These are phyloP conservation scores for Mycena maculata DNA, from an alignment of 768 basidiomycete species.

Conservation along the genomic window DNA sequence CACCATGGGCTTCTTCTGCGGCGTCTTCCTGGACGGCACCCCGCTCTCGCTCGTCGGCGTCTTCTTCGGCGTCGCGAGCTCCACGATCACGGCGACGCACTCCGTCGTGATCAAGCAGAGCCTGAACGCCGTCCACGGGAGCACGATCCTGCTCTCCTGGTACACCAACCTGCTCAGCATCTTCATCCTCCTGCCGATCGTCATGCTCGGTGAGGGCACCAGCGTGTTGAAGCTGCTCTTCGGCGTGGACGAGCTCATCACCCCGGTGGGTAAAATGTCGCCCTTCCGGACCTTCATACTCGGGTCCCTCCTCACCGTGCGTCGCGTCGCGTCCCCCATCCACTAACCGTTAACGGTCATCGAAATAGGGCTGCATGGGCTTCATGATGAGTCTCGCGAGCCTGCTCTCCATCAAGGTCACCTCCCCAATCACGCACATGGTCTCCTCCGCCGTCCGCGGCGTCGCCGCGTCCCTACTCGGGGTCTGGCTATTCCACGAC, in stretches of 20 bases:
- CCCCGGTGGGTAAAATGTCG: slow-evolving; percentile 54
- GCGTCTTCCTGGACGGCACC: slow-evolving; percentile 83
- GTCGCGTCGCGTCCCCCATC: slow-evolving; percentile 37
- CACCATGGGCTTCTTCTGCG: slow-evolving; percentile 92
- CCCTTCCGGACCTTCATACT: slow-evolving; percentile 74
- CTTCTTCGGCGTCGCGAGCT: slow-evolving; percentile 84
- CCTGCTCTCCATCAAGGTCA: slow-evolving; percentile 94
- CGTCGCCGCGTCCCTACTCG: slow-evolving; percentile 89
- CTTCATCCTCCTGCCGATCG: slow-evolving; percentile 74
- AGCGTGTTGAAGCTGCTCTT: slow-evolving; percentile 72
- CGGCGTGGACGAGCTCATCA: slow-evolving; percentile 51
- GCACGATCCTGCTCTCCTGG: slow-evolving; percentile 88
- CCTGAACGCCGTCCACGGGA: slow-evolving; percentile 82
- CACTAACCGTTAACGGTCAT: neutral
- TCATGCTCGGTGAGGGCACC: slow-evolving; percentile 80
- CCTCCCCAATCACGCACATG: slow-evolving; percentile 98
- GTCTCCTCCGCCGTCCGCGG: slow-evolving; percentile 95
- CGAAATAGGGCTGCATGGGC: slow-evolving; percentile 88
- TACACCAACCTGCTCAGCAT: slow-evolving; percentile 91
- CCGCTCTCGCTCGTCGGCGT: slow-evolving; percentile 72
- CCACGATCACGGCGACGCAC: slow-evolving; percentile 88
- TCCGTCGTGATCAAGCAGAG: slow-evolving; percentile 95
- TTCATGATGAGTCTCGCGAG: slow-evolving; percentile 97
- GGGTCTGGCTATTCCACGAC: slow-evolving; percentile 84
- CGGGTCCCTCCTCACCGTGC: slow-evolving; percentile 83